A percentile compares a stretch with the other conserved stretches of the same genome.
Conservation (phyloP, 2,329 filamentous ascomycete genomes). For the Epicoccum sorghinum region DNA sequence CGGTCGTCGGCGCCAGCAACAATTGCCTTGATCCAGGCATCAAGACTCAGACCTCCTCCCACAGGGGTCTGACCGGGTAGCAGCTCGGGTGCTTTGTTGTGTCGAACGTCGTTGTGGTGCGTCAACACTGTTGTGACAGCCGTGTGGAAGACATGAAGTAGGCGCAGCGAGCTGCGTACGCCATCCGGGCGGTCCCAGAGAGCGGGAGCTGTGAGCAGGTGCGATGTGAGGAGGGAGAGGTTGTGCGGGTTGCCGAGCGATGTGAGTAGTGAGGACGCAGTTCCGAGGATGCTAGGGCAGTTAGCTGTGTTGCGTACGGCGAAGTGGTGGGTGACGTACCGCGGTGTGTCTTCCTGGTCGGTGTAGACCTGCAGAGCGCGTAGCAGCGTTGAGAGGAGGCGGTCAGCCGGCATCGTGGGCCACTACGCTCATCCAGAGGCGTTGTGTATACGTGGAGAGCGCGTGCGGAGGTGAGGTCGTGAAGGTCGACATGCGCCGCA, state of each 20-base stretch:
- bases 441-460: slow-evolving; percentile 5
- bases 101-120: slow-evolving; percentile 50
- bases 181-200: slow-evolving; percentile 71
- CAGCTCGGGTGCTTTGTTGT: slow-evolving; percentile 33
- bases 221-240: slow-evolving; percentile 72
- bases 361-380: slow-evolving; percentile 66
- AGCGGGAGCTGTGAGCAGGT: slow-evolving; percentile 73
- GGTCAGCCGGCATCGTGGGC: slow-evolving; percentile 67
- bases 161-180: slow-evolving; percentile 66
- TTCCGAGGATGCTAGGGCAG: slow-evolving; percentile 59
- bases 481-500: slow-evolving; percentile 21
- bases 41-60: slow-evolving; percentile 56
- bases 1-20: slow-evolving; percentile 66
- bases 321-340: slow-evolving; percentile 50
- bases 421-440: slow-evolving; percentile 2
- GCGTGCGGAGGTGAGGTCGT: slow-evolving; percentile 15
- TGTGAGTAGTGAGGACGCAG: slow-evolving; percentile 70
- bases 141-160: slow-evolving; percentile 75
- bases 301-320: too few species aligned
- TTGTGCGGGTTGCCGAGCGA: slow-evolving; percentile 77
- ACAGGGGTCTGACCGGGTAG: slow-evolving; percentile 39
- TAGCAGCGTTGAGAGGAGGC: slow-evolving; percentile 70
- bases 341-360: slow-evolving; percentile 64
- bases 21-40: slow-evolving; percentile 65
- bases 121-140: slow-evolving; percentile 64